Conservation (phyloP, 257 asterid species). For the Primulina eburnea region DNA sequence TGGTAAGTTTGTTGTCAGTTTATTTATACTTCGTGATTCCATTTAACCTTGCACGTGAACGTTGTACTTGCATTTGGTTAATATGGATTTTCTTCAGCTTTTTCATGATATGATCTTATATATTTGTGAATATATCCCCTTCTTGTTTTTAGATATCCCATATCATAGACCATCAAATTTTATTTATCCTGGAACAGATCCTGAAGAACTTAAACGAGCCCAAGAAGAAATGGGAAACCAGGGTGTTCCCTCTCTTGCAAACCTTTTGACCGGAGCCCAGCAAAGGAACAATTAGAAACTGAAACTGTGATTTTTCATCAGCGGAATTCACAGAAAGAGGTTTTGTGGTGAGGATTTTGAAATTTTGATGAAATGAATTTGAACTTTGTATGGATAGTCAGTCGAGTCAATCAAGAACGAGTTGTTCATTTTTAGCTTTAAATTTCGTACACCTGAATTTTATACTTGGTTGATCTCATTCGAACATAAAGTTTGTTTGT, state of each 20-base stretch:
- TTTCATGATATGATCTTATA: neutral
- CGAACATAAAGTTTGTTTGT: too few relatives aligned
- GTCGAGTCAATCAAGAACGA: neutral
- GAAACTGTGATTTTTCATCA: neutral
- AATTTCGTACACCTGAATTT: too few relatives aligned
- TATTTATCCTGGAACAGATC: conserved; percentile 45
- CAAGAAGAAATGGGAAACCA: conserved; percentile 98
- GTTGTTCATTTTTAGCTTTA: neutral
- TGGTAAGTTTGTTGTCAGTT: conserved; percentile 61
- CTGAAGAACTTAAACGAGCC: conserved; percentile 89
- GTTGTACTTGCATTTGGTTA: conserved; percentile 2
- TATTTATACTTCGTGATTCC: conserved; percentile 15
- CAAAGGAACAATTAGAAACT: conserved; percentile 46
- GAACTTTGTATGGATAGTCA: too few relatives aligned
- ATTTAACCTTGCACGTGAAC: conserved; percentile 15
- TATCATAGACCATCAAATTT: neutral
- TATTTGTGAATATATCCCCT: neutral
- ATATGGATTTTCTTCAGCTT: conserved; percentile 12
- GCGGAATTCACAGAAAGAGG: conserved; percentile 11
- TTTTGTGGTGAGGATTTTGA: conserved; percentile 14
- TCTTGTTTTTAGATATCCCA: conserved; percentile 6
- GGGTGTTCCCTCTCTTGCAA: conserved; percentile 83
- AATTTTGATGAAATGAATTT: neutral
- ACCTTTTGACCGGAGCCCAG: conserved; percentile 71
- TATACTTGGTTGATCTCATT: too few relatives aligned